phyloP scores from a whole-genome alignment of 768 basidiomycete species.

The Mycena alexandri region DNA sequence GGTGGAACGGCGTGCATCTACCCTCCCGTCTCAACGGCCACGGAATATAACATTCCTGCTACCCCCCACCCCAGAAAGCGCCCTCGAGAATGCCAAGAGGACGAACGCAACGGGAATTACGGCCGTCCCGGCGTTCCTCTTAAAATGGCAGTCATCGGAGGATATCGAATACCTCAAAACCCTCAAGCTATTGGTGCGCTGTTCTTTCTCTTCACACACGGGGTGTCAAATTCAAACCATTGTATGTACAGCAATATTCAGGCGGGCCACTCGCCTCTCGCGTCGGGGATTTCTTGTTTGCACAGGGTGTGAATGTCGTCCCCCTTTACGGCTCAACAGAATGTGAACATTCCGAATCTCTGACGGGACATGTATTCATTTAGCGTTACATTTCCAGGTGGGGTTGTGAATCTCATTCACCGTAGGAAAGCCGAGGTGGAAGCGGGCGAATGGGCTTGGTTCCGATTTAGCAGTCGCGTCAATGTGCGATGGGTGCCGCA shows the following conservation, averaged over 20 bases:
- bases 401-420: slow-evolving; percentile 36
- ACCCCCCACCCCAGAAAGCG: slow-evolving; percentile 54
- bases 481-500: slow-evolving; percentile 52
- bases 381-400: slow-evolving; percentile 44
- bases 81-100: slow-evolving; percentile 49
- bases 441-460: slow-evolving; percentile 48
- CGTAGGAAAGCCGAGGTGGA: slow-evolving; percentile 35
- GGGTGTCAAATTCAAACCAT: background rate
- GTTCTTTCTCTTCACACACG: background rate
- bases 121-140: slow-evolving; percentile 54
- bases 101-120: slow-evolving; percentile 48
- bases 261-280: slow-evolving; percentile 54
- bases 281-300: slow-evolving; percentile 50
- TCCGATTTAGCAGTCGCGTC: slow-evolving; percentile 42
- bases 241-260: slow-evolving; percentile 42
- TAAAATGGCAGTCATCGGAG: slow-evolving; percentile 51
- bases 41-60: slow-evolving; percentile 45
- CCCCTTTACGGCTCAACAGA: slow-evolving; percentile 57
- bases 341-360: slow-evolving; percentile 12
- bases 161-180: slow-evolving; percentile 45
- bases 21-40: slow-evolving; percentile 45
- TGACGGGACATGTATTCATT: slow-evolving; percentile 25
- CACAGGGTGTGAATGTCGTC: slow-evolving; percentile 49
- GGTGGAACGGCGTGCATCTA: slow-evolving; percentile 46
- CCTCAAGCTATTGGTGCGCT: slow-evolving; percentile 44